Evolutionary conservation across 2,329 filamentous ascomycete genomes (phyloP).

Genomic region (Ophiocordyceps sinensis): DNA sequence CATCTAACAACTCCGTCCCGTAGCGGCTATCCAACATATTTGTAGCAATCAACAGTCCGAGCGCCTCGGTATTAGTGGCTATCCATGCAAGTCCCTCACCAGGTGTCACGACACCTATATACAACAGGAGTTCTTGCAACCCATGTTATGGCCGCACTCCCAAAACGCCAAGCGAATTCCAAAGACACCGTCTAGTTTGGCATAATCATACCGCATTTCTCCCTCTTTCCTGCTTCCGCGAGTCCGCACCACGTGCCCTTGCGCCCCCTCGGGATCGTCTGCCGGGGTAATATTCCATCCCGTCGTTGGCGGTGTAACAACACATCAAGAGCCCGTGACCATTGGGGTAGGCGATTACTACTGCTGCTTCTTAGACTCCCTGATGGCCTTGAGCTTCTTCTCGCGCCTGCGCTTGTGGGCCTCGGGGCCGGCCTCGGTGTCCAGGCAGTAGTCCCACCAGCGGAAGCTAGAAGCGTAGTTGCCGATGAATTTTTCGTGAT

Average conservation of each 20-base stretch:
- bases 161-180: constrained; percentile 16
- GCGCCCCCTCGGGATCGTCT: not conserved
- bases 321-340: not conserved
- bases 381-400: constrained; percentile 52
- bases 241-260: not conserved
- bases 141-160: constrained; percentile 11
- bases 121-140: constrained; percentile 13
- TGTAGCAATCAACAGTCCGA: not conserved
- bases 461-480: constrained; percentile 97
- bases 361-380: constrained; percentile 48
- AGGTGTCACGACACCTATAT: constrained; percentile 9
- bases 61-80: not conserved
- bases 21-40: not conserved
- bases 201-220: constrained; percentile 5
- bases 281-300: not conserved
- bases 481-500: constrained; percentile 97
- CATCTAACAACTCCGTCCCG: not conserved
- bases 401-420: constrained; percentile 73
- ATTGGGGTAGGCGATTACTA: constrained; percentile 29
- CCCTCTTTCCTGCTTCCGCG: not conserved
- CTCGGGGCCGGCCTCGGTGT: constrained; percentile 86
- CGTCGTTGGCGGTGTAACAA: not conserved
- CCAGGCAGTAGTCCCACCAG: constrained; percentile 94
- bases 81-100: not conserved
- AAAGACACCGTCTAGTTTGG: constrained; percentile 6